A percentile compares a stretch with the other conserved stretches of the same genome.
Evolutionary conservation across 345 rosid genomes (phyloP).

Genomic region (Populus ilicifolia): DNA sequence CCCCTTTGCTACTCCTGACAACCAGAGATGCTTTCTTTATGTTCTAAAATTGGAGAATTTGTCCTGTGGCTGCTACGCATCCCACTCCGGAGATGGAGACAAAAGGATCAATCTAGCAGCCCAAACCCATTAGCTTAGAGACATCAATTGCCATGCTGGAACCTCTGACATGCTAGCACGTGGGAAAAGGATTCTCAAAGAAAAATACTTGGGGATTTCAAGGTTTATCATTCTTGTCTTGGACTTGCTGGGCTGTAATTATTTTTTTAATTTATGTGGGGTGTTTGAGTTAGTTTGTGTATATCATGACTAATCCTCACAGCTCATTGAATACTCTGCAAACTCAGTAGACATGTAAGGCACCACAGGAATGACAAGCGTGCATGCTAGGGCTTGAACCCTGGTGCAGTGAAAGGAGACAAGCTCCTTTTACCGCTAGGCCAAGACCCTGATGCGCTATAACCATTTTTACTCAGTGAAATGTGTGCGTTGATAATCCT

Average conservation of each 20-base stretch:
- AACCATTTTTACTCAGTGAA: too few relatives aligned
- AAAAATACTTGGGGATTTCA: background rate
- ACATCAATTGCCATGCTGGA: background rate
- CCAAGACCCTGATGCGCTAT: too few relatives aligned
- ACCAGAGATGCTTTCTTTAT: background rate
- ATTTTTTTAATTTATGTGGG: too few relatives aligned
- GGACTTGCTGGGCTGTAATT: too few relatives aligned
- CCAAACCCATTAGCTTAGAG: background rate
- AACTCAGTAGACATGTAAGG: too few relatives aligned
- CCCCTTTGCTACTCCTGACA: background rate
- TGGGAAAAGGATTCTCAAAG: background rate
- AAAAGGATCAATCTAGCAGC: background rate
- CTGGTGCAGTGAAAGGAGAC: too few relatives aligned
- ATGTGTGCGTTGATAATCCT: too few relatives aligned
- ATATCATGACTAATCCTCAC: too few relatives aligned
- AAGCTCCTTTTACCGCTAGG: too few relatives aligned
- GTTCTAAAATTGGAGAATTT: background rate
- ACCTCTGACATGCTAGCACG: background rate
- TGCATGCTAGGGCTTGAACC: too few relatives aligned
- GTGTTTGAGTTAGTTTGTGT: accelerated
- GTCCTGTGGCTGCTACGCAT: background rate
- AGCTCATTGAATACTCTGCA: too few relatives aligned
- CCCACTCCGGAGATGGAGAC: background rate
- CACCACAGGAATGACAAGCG: too few relatives aligned
- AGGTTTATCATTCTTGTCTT: background rate